phyloP scores from a whole-genome alignment of 805 yeast genomes.

The Pichia occidentalis region DNA sequence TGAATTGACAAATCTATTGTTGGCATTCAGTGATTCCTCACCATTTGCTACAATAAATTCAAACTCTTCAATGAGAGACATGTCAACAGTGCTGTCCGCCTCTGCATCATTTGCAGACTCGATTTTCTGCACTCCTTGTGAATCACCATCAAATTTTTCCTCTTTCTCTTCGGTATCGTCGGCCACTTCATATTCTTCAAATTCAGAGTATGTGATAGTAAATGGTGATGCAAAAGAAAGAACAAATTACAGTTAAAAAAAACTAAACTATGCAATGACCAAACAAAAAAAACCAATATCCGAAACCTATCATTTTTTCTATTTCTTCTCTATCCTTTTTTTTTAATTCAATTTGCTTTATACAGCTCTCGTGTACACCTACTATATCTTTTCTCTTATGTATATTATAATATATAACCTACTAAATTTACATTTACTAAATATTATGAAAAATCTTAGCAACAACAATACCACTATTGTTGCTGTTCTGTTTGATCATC shows the following conservation, averaged over 20 bases:
- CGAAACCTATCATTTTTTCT: too few relatives aligned
- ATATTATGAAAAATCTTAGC: too few relatives aligned
- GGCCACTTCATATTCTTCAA: slow-evolving; percentile 25
- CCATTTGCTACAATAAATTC: too few relatives aligned
- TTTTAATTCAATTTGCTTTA: not conserved
- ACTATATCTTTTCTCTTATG: too few relatives aligned
- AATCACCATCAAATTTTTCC: slow-evolving; percentile 30
- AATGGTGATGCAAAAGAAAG: not conserved
- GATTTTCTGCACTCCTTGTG: slow-evolving; percentile 21
- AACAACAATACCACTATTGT: slow-evolving; percentile 10
- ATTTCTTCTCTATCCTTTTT: too few relatives aligned
- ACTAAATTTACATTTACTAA: too few relatives aligned
- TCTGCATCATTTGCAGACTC: slow-evolving; percentile 18
- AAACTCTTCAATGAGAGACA: slow-evolving; percentile 5
- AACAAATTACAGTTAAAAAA: not conserved
- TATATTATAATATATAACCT: too few relatives aligned
- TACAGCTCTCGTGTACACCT: too few relatives aligned
- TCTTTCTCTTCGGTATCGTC: slow-evolving; percentile 29
- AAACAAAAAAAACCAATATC: not conserved
- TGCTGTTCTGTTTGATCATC: slow-evolving; percentile 2
- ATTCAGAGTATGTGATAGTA: too few relatives aligned
- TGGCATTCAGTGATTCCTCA: slow-evolving; percentile 12
- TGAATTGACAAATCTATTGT: slow-evolving; percentile 16
- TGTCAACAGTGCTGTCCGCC: slow-evolving; percentile 4
- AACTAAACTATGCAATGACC: not conserved